These are phyloP conservation scores for Fusarium albidum DNA, from an alignment of 2,329 filamentous ascomycete species.

Conservation along the genomic window DNA sequence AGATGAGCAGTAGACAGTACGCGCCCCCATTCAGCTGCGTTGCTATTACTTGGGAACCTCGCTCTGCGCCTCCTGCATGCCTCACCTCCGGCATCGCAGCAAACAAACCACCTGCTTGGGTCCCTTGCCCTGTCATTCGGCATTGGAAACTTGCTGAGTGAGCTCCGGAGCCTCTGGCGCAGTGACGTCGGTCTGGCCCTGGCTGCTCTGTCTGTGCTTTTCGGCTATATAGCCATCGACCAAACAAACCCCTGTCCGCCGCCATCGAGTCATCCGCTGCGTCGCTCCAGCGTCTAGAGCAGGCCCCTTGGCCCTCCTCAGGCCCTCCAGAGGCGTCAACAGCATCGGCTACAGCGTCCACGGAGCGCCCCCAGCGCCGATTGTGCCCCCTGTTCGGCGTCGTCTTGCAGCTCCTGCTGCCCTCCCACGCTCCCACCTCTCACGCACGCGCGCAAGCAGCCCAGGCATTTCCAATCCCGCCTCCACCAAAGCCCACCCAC, in stretches of 20 bases:
- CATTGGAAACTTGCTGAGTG: conserved; percentile 23
- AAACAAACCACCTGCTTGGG: conserved; percentile 11
- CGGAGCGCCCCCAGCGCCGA: conserved; percentile 12
- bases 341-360: conserved; percentile 18
- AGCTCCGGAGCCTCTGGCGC: conserved; percentile 16
- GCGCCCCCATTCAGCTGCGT: background rate
- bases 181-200: conserved; percentile 30
- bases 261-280: conserved; percentile 10
- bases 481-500: conserved; percentile 24
- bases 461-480: conserved; percentile 37
- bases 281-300: conserved; percentile 4
- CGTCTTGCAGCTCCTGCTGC: conserved; percentile 4
- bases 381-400: conserved; percentile 4
- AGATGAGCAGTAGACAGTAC: background rate
- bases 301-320: background rate
- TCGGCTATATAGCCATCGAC: conserved; percentile 1
- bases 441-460: conserved; percentile 23
- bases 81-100: conserved; percentile 21
- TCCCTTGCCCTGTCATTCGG: conserved; percentile 28
- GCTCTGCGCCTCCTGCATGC: background rate
- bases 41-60: background rate
- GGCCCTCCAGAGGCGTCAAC: conserved; percentile 8
- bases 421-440: conserved; percentile 3
- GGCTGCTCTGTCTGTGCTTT: conserved; percentile 25
- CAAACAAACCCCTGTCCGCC: conserved; percentile 21